Percentiles rank a stretch among this genome's conserved stretches.
Conservation (phyloP, 495 filamentous ascomycete species). For the Penicillium longicatenatum region DNA sequence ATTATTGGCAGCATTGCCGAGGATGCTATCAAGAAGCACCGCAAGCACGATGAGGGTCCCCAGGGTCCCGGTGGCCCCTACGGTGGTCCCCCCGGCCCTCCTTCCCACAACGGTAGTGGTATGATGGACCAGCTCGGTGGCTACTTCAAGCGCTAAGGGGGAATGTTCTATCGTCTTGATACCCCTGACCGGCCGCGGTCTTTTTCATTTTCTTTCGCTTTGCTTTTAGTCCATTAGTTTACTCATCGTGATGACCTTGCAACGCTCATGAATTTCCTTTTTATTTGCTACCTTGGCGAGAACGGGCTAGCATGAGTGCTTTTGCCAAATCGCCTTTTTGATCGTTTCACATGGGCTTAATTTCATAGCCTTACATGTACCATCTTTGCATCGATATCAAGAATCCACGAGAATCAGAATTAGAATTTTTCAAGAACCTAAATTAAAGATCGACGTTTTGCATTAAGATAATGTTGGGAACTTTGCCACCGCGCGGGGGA, state of each 20-base stretch:
- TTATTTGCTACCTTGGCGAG: slow-evolving; percentile 4
- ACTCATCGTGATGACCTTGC: slow-evolving; percentile 19
- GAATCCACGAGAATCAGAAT: slow-evolving; percentile 9
- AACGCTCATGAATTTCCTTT: slow-evolving; percentile 32
- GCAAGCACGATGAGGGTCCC: slow-evolving; percentile 30
- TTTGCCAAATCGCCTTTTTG: slow-evolving; percentile 15
- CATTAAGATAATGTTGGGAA: slow-evolving; percentile 4
- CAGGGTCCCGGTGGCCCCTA: slow-evolving; percentile 21
- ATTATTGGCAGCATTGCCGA: slow-evolving; percentile 50
- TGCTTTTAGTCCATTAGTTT: background rate
- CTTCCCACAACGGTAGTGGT: slow-evolving; percentile 24
- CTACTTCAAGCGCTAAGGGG: slow-evolving; percentile 48
- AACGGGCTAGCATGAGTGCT: slow-evolving; percentile 20
- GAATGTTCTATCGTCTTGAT: background rate
- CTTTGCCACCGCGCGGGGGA: slow-evolving; percentile 17
- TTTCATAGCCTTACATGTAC: slow-evolving; percentile 22
- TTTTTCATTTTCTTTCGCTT: slow-evolving; percentile 6
- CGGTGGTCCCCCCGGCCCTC: slow-evolving; percentile 25
- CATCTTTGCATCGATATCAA: slow-evolving; percentile 21
- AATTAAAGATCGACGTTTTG: slow-evolving; percentile 7
- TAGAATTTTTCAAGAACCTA: slow-evolving; percentile 9
- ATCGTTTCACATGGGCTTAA: slow-evolving; percentile 10
- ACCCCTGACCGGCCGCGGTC: background rate
- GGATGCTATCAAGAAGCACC: slow-evolving; percentile 49
- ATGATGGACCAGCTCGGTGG: slow-evolving; percentile 46